Conservation (phyloP, 75 land plant genomes). For the Sequoiadendron giganteum region DNA sequence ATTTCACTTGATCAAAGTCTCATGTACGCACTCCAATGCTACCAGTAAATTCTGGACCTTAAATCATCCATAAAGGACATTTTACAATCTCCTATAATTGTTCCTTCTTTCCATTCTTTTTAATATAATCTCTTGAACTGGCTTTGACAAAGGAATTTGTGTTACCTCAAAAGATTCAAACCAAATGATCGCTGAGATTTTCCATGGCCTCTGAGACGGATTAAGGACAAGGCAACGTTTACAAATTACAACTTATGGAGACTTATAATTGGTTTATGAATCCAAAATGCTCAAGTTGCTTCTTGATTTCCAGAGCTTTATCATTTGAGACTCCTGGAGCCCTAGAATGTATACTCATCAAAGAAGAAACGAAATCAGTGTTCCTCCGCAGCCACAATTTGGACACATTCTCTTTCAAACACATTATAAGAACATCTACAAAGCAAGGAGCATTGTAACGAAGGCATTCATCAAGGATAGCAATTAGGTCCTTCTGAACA, state of each 20-base stretch:
- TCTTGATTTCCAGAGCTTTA: not conserved
- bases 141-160: not conserved
- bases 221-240: not conserved
- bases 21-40: not conserved
- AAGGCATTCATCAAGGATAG: not conserved
- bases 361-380: not conserved
- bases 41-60: not conserved
- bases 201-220: not conserved
- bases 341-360: not conserved
- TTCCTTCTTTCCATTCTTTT: not conserved
- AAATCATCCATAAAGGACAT: not conserved
- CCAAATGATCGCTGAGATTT: not conserved
- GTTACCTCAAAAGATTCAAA: not conserved
- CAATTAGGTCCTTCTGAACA: not conserved
- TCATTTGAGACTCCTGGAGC: not conserved
- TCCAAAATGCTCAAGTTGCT: not conserved
- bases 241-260: not conserved
- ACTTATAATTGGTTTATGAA: not conserved
- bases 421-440: not conserved
- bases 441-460: slow-evolving; percentile 1
- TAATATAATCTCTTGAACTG: not conserved
- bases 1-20: not conserved
- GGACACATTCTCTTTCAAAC: not conserved
- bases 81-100: not conserved
- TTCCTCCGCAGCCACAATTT: slow-evolving; percentile 1